Conservation (phyloP, 768 basidiomycete genomes). For the Tylopilus subfusipes region DNA sequence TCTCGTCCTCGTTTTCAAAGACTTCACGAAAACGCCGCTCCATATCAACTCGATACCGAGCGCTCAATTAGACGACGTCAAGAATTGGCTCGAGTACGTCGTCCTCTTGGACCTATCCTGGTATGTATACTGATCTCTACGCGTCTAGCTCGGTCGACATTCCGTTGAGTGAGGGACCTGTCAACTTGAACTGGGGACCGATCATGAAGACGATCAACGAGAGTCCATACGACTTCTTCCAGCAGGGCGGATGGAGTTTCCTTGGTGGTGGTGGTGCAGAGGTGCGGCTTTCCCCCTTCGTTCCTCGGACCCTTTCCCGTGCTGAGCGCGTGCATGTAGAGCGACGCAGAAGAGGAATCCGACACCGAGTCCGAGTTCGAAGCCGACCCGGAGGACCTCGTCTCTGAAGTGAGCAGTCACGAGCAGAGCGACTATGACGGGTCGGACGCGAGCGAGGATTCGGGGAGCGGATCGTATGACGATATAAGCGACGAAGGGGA, state of each 20-base stretch:
- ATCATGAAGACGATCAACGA: constrained; percentile 99
- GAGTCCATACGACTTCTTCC: constrained; percentile 93
- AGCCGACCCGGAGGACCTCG: constrained; percentile 42
- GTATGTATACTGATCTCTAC: constrained; percentile 2
- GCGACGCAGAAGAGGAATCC: constrained; percentile 58
- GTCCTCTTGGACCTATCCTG: neutral
- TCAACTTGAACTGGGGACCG: constrained; percentile 96
- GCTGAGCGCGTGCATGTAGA: constrained; percentile 41
- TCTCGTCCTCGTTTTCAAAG: constrained; percentile 94
- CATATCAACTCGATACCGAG: constrained; percentile 97
- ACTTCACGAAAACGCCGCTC: constrained; percentile 86
- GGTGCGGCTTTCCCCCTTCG: constrained; percentile 39
- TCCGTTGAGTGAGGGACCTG: constrained; percentile 89
- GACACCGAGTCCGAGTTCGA: constrained; percentile 70
- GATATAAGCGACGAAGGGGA: constrained; percentile 74
- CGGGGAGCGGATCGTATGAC: constrained; percentile 62
- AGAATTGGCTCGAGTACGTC: constrained; percentile 96
- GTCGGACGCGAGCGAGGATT: constrained; percentile 52
- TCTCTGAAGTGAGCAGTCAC: constrained; percentile 42
- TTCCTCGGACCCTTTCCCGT: constrained; percentile 2
- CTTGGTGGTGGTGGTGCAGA: constrained; percentile 68
- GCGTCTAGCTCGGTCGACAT: constrained; percentile 89
- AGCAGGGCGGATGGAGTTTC: constrained; percentile 97
- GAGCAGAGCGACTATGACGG: constrained; percentile 56
- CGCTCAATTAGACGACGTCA: constrained; percentile 90